Evolutionary conservation across 345 rosid genomes (phyloP).

Genomic region (Isatis tinctoria): DNA sequence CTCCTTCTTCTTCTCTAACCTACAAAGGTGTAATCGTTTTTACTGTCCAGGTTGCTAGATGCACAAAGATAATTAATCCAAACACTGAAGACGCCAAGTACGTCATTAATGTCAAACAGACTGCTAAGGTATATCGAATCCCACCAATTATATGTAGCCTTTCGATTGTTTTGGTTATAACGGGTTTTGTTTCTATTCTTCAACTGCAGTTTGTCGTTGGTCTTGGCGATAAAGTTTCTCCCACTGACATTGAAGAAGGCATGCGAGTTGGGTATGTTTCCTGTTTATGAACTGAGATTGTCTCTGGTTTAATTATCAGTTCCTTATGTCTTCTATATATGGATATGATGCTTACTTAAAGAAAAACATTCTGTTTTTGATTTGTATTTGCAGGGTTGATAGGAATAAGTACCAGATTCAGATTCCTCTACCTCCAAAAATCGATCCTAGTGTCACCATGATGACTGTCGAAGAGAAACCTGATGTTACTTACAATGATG

Average conservation of each 20-base stretch:
- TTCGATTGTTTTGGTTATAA: background rate
- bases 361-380: background rate
- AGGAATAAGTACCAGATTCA: slow-evolving; percentile 97
- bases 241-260: slow-evolving; percentile 98
- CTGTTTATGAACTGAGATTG: background rate
- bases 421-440: slow-evolving; percentile 96
- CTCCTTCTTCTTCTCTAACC: background rate
- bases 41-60: slow-evolving; percentile 70
- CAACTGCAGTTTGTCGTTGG: slow-evolving; percentile 90
- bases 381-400: slow-evolving; percentile 70
- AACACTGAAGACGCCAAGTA: slow-evolving; percentile 96
- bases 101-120: slow-evolving; percentile 93
- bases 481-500: slow-evolving; percentile 96
- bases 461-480: slow-evolving; percentile 99
- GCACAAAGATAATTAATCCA: slow-evolving; percentile 93
- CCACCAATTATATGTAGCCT: background rate
- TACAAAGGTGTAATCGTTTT: background rate
- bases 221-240: slow-evolving; percentile 95
- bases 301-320: background rate
- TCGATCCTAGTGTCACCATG: slow-evolving; percentile 99
- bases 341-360: background rate
- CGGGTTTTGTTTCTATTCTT: background rate
- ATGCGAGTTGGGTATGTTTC: slow-evolving; percentile 90
- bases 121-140: slow-evolving; percentile 62
- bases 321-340: background rate